Base-by-base conservation (phyloP, 1,284 basidiomycete species). In the Phellopilus nigrolimitatus region DNA sequence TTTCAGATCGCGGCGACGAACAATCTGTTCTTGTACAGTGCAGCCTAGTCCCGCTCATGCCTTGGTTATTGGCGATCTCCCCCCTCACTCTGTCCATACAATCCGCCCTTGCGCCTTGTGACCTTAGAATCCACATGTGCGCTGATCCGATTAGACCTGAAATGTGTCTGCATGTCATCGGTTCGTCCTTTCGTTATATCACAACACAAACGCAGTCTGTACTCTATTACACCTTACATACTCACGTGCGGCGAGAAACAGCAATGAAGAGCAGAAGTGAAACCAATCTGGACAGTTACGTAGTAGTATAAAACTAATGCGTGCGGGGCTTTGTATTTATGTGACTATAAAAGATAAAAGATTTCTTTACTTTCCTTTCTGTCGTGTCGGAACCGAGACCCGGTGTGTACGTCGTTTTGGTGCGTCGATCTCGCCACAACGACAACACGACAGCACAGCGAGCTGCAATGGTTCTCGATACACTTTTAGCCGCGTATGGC, bases 1-100 rank as follows among this genome's bases (percentile, higher is more conserved):
- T 39, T 54, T 17, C 59, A 93, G 88, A 95, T 95, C 65, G 92
- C 91, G 46, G 92, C 92, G 39, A 95, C 92, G 60, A 95, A 95
- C 79, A 95, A 95, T 69, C 69, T 95, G 72, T 94, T 86, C 76
- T 71, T 90, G 66, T 90, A 90, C 69, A 89, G 87, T 68, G 86
- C 86, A 56, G 87, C 86, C 74, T 90, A 70, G 85, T 49, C 15
- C 49, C 36, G 42, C 13, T 30, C 17, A 12, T 17, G 21, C 38
- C 39, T 46, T 52, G 51, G 51, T 39, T 52, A 38, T 7, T 39
- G 25, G 22, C 38, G 19, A 30, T 34, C 27, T n/a, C 22, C 28
- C 15, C 22, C 28, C 15, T 34, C 40, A 39, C 39, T 45, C 40
- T 41, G 40, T 43, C 21, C 37, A 43, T 49, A 42, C n/a, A 36